Percentiles rank a stretch among this genome's conserved stretches.
phyloP scores from a whole-genome alignment of 2,329 filamentous ascomycete genomes.

The Sporothrix protearum region DNA sequence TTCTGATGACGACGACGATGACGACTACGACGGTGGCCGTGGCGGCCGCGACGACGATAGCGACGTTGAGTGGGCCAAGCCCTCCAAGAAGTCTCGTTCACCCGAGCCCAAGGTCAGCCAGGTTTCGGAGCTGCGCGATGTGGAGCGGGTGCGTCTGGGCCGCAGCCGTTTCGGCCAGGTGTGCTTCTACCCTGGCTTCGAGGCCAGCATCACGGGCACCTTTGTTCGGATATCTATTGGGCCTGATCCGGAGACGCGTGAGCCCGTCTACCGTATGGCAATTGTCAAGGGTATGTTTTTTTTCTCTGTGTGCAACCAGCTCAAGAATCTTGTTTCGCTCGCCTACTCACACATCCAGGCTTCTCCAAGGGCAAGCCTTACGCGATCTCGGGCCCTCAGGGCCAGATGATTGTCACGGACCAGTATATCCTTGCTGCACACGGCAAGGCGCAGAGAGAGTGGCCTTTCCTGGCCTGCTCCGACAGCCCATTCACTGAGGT shows the following conservation, averaged over 20 bases:
- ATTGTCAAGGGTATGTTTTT: constrained; percentile 76
- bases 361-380: constrained; percentile 80
- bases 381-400: constrained; percentile 69
- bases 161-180: constrained; percentile 83
- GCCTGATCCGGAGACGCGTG: constrained; percentile 65
- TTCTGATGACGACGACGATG: constrained; percentile 44
- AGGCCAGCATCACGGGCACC: constrained; percentile 74
- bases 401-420: constrained; percentile 76
- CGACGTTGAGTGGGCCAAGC: constrained; percentile 71
- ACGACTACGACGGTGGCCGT: constrained; percentile 47
- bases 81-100: constrained; percentile 48
- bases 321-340: neutral
- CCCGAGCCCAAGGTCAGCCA: constrained; percentile 62
- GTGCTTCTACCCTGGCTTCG: constrained; percentile 90
- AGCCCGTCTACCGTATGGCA: constrained; percentile 82
- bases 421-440: constrained; percentile 79
- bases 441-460: constrained; percentile 78
- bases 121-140: constrained; percentile 71
- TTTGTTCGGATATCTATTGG: constrained; percentile 84
- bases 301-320: neutral
- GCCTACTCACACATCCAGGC: constrained; percentile 31
- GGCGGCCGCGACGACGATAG: constrained; percentile 65
- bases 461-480: constrained; percentile 87
- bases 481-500: constrained; percentile 62
- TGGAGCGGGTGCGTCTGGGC: constrained; percentile 78